These are phyloP conservation scores for Teratosphaeria nubilosa DNA, from an alignment of 2,329 filamentous ascomycete genomes.

Conservation along the genomic window DNA sequence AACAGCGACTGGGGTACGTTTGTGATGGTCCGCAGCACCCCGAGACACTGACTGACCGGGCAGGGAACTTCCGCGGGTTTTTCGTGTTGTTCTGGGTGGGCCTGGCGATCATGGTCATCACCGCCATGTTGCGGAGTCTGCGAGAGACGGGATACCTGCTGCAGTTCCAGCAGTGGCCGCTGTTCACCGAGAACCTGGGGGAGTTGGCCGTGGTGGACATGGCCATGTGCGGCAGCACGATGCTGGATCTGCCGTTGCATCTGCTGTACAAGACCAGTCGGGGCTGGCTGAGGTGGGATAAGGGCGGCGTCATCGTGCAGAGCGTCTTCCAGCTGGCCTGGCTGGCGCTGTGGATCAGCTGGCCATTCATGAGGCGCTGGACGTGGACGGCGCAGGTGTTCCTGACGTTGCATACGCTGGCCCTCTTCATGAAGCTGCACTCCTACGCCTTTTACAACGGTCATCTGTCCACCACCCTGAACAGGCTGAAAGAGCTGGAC, in stretches of 20 bases:
- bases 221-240: conserved; percentile 71
- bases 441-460: conserved; percentile 98
- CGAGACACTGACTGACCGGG: too few relatives aligned
- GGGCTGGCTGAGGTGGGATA: conserved; percentile 58
- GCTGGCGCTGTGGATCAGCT: conserved; percentile 64
- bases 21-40: too few relatives aligned
- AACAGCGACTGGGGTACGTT: conserved; percentile 64
- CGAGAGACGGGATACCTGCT: conserved; percentile 87
- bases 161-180: conserved; percentile 73
- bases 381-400: conserved; percentile 97
- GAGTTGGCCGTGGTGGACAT: conserved; percentile 76
- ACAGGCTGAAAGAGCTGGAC: conserved; percentile 70
- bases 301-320: conserved; percentile 70
- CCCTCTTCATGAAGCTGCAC: conserved; percentile 97
- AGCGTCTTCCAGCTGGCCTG: conserved; percentile 70
- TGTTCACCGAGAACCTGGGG: conserved; percentile 82
- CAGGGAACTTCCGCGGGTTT: conserved; percentile 79
- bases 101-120: conserved; percentile 91
- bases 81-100: conserved; percentile 98
- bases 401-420: conserved; percentile 79
- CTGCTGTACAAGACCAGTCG: conserved; percentile 50
- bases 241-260: conserved; percentile 64
- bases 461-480: conserved; percentile 78
- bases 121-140: conserved; percentile 82
- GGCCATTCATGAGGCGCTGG: conserved; percentile 81